phyloP scores from a whole-genome alignment of 345 rosid species.

The Linum lewisii region DNA sequence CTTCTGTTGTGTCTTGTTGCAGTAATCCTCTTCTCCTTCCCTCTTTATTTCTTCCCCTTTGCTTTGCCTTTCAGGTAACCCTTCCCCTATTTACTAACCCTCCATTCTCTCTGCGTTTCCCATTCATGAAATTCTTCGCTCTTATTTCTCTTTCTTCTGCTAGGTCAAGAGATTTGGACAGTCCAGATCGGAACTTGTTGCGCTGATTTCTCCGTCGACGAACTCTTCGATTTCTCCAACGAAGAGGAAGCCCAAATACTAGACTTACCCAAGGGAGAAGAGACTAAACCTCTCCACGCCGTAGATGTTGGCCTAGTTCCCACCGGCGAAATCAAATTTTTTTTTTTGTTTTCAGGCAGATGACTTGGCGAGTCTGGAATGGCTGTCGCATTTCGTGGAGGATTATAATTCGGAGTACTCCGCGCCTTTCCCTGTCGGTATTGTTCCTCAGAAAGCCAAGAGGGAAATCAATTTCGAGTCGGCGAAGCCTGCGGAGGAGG shows the following conservation, averaged over 20 bases:
- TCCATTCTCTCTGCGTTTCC: no score
- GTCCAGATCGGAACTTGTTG: conserved; percentile 29
- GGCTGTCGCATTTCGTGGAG: conserved; percentile 85
- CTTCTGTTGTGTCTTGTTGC: no score
- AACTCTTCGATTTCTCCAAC: conserved; percentile 70
- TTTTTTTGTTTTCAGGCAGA: conserved; percentile 67
- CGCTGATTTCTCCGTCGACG: conserved; percentile 72
- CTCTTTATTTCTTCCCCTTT: background rate
- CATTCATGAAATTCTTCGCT: no score
- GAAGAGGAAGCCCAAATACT: conserved; percentile 22
- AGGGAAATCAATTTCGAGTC: conserved; percentile 18
- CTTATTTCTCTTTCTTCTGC: background rate
- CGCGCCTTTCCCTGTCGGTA: conserved; percentile 32
- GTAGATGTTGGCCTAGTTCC: conserved; percentile 36
- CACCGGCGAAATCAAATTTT: conserved; percentile 34
- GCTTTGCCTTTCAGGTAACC: background rate
- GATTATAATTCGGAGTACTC: conserved; percentile 54
- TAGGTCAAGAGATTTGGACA: conserved; percentile 25
- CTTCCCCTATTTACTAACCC: background rate
- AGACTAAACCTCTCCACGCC: conserved; percentile 11
- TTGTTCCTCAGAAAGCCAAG: conserved; percentile 21
- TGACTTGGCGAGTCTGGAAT: conserved; percentile 63
- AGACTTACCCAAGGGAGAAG: conserved; percentile 1
- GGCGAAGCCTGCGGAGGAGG: conserved; percentile 4
- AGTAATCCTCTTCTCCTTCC: background rate